Base-by-base conservation (phyloP, 108 stramenopile genomes). In the Stephanodiscus minutulus region DNA sequence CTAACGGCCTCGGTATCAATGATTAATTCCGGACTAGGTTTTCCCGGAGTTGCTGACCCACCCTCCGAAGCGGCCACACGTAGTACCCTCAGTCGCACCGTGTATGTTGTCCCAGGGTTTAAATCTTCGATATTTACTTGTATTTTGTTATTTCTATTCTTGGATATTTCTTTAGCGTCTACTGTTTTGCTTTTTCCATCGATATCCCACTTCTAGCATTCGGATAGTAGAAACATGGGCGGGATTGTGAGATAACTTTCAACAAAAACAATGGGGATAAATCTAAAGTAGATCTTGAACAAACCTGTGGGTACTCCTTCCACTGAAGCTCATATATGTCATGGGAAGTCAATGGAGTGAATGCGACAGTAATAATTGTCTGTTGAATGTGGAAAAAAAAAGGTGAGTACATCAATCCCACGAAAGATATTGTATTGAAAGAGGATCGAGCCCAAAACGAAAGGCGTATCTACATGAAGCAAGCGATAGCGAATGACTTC, bases 1-100 rank as follows among this genome's bases (percentile, higher is more conserved):
- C 74, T 71, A 22, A 80, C 74, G 6, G 79, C 79, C 62, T 80
- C 79, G n/a, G 79, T 80, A 57, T 80, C 79, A 57, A 80, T 80
- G 37, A 80, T 80, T 43, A 80, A 76, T 60, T 80, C 79, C 17
- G 79, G 79, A 59, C 79, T 76, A 3, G 79, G 69, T 46, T 74
- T 76, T 35, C 79, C 79, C 20, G 70, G 57, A 28, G 70, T 53
- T 22, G 58, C 44, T 46, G 41, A 29, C 17, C 66, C 70, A 10
- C 64, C 76, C 58, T 72, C 65, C 18, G 44, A 57, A 35, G 65
- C 7, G 8, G 15, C 49, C 31, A 50, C 55, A 35, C 54, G 49
- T 50, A 78, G 21, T 29, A 67, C 66, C 29, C 70, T 72, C 70
- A 78, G 52, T 13, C 77, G 64, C 39, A 78, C 66, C 7, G 77